Evolutionary conservation across 169 alveolate species (phyloP).

Genomic region (Eimeria sp.): DNA sequence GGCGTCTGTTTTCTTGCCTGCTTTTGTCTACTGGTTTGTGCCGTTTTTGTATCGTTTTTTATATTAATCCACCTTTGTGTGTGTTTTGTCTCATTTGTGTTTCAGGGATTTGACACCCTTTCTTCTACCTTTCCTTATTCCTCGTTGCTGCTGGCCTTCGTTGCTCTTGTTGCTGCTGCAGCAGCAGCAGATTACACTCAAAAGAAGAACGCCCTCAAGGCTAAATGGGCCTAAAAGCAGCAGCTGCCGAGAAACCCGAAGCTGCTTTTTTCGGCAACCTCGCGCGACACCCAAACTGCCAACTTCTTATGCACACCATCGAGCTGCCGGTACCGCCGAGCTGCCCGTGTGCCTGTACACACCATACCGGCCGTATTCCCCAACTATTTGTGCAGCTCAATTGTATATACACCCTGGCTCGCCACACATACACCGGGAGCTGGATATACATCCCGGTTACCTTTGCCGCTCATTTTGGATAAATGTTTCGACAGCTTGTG

Average conservation of each 20-base stretch:
- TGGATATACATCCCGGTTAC: neutral
- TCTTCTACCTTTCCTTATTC: conserved; percentile 17
- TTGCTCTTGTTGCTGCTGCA: conserved; percentile 17
- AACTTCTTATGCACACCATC: neutral
- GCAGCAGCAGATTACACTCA: conserved; percentile 41
- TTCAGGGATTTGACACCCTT: conserved; percentile 2
- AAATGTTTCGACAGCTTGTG: neutral
- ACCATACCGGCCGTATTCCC: neutral
- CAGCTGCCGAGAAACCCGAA: conserved; percentile 1
- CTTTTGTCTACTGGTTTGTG: no score
- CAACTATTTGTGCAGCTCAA: neutral
- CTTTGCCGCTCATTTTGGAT: neutral
- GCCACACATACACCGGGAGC: neutral
- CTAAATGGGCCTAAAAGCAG: conserved; percentile 11
- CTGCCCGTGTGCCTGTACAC: neutral
- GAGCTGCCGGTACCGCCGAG: neutral
- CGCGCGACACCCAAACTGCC: no score
- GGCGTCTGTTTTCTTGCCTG: no score
- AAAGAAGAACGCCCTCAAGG: conserved; percentile 5
- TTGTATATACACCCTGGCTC: neutral
- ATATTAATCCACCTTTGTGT: neutral
- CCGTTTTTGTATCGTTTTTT: neutral
- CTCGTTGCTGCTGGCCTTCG: conserved; percentile 35
- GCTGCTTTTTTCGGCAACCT: neutral
- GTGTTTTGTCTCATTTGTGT: neutral